Evolutionary conservation across 352 stramenopile species (phyloP).

Genomic region (Pythium aristosporum): DNA sequence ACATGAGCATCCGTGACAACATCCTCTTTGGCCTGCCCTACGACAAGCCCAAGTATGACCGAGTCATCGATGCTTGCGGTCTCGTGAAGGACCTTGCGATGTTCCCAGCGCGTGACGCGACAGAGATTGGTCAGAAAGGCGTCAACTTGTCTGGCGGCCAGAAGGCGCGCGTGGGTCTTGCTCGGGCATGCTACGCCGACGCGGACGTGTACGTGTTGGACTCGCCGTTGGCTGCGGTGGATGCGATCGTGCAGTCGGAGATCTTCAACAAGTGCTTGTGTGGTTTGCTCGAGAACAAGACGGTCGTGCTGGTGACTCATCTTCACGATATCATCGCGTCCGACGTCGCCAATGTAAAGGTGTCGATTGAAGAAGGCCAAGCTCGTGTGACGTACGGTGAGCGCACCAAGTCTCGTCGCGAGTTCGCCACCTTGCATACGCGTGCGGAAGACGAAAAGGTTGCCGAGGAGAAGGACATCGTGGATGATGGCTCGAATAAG

Average conservation of each 20-base stretch:
- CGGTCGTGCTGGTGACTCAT: slow-evolving; percentile 92
- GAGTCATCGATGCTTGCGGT: slow-evolving; percentile 55
- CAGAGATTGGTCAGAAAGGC: slow-evolving; percentile 95
- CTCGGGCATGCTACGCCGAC: slow-evolving; percentile 68
- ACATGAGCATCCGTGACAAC: slow-evolving; percentile 93
- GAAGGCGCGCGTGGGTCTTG: slow-evolving; percentile 77
- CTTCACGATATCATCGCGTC: slow-evolving; percentile 71
- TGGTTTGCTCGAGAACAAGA: slow-evolving; percentile 46
- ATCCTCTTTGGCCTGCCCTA: slow-evolving; percentile 89
- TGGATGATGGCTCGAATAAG: not conserved
- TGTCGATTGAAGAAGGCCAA: slow-evolving; percentile 16
- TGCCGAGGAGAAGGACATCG: not conserved
- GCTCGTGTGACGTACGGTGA: not conserved
- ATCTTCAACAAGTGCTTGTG: slow-evolving; percentile 82
- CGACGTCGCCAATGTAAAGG: slow-evolving; percentile 22
- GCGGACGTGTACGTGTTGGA: slow-evolving; percentile 86
- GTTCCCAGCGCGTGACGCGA: slow-evolving; percentile 88
- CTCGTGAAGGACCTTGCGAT: slow-evolving; percentile 83
- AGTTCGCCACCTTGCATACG: slow-evolving; percentile 1
- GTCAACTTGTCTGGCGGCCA: slow-evolving; percentile 95
- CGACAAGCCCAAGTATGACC: slow-evolving; percentile 46
- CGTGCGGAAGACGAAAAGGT: not conserved
- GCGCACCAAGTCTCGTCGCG: slow-evolving; percentile 9
- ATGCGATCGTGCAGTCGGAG: slow-evolving; percentile 92
- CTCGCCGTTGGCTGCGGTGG: slow-evolving; percentile 91